Percentiles rank a stretch among this genome's conserved stretches.
Conservation (phyloP, 805 yeast species). For the Lipomyces kockii region DNA sequence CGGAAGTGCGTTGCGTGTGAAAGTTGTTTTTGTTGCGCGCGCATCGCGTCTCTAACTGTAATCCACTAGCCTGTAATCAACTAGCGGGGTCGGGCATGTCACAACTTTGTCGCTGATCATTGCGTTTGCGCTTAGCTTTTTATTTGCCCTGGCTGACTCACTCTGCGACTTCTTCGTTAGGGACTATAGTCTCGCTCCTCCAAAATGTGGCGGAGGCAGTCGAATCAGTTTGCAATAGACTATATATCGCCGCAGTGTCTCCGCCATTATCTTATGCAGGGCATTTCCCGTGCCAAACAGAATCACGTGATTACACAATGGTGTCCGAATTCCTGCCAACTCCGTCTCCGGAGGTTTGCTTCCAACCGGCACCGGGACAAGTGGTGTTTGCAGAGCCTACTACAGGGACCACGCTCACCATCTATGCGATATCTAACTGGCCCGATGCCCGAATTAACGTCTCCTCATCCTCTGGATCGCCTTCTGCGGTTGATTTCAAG, state of each 20-base stretch:
- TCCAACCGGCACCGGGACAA: neutral
- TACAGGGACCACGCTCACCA: neutral
- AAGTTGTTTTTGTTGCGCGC: too few species aligned
- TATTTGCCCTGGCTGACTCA: too few species aligned
- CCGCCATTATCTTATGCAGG: neutral
- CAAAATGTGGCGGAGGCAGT: too few species aligned
- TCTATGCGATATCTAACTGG: conserved; percentile 1
- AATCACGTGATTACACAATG: neutral
- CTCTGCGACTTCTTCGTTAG: too few species aligned
- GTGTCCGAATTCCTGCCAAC: neutral
- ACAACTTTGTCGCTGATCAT: too few species aligned
- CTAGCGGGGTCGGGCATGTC: too few species aligned
- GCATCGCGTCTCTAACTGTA: too few species aligned
- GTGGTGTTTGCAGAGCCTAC: neutral
- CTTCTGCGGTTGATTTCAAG: neutral
- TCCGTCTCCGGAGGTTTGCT: neutral
- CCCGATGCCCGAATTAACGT: neutral
- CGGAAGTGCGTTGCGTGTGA: too few species aligned
- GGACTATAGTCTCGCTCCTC: too few species aligned
- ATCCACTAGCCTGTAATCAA: too few species aligned
- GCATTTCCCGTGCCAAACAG: neutral
- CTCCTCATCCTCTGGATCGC: neutral
- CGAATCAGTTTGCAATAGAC: too few species aligned
- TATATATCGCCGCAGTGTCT: too few species aligned
- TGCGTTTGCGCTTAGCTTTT: neutral